Conservation (phyloP, 108 stramenopile genomes). For the Poteriospumella lacustris region DNA sequence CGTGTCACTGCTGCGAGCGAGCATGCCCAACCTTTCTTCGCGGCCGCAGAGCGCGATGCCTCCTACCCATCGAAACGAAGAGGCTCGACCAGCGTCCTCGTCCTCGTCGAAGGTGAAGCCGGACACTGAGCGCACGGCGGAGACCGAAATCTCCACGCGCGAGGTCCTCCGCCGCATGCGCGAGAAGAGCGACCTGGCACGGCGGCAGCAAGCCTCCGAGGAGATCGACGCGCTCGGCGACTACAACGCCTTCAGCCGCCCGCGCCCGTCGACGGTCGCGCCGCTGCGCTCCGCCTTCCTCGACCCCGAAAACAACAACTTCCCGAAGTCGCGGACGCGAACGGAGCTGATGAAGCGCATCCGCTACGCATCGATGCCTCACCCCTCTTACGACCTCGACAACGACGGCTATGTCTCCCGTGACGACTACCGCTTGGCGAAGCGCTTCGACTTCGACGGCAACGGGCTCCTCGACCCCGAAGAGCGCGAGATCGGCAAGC, state of each 20-base stretch:
- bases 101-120: too few species aligned
- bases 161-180: background rate
- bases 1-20: too few species aligned
- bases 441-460: constrained; percentile 23
- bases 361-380: background rate
- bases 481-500: background rate
- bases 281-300: constrained; percentile 16
- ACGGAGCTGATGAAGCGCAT: constrained; percentile 23
- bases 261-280: background rate
- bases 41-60: too few species aligned
- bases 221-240: background rate
- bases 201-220: background rate
- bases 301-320: constrained; percentile 23
- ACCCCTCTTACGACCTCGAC: constrained; percentile 15
- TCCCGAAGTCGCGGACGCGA: background rate
- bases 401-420: constrained; percentile 18
- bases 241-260: constrained; percentile 17
- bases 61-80: too few species aligned
- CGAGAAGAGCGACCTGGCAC: background rate
- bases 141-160: too few species aligned
- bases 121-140: too few species aligned
- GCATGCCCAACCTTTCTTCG: too few species aligned
- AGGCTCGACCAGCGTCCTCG: too few species aligned
- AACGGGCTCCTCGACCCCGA: constrained; percentile 22
- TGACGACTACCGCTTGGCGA: constrained; percentile 22